These are phyloP conservation scores for Penicillium vulpinum DNA, from an alignment of 2,329 filamentous ascomycete genomes.

Conservation along the genomic window DNA sequence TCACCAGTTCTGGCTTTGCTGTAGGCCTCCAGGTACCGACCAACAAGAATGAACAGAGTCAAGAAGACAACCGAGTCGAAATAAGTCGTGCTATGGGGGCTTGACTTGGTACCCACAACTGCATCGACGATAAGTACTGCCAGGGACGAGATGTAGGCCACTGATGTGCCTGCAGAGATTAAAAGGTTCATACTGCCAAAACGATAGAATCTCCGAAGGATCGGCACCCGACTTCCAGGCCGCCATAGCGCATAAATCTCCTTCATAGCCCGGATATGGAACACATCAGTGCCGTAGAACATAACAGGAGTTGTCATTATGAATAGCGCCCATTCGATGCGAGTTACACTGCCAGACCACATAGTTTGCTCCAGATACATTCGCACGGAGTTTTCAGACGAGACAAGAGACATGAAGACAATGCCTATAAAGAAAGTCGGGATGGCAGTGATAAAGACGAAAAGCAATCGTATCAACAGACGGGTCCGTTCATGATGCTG, in stretches of 20 bases:
- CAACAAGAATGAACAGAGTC: conserved; percentile 78
- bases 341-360: conserved; percentile 67
- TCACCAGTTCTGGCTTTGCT: conserved; percentile 89
- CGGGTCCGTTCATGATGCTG: conserved; percentile 68
- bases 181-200: conserved; percentile 97
- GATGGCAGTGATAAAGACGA: conserved; percentile 70
- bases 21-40: conserved; percentile 68
- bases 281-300: conserved; percentile 81
- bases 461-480: conserved; percentile 67
- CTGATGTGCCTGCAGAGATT: conserved; percentile 82
- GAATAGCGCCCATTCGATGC: conserved; percentile 76
- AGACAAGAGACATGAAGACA: conserved; percentile 82
- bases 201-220: conserved; percentile 77
- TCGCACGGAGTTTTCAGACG: conserved; percentile 58
- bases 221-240: conserved; percentile 68
- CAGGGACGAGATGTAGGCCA: conserved; percentile 82
- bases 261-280: conserved; percentile 76
- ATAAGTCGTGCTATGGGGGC: conserved; percentile 64
- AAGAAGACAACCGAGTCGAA: conserved; percentile 93
- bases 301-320: conserved; percentile 83
- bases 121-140: conserved; percentile 69
- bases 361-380: conserved; percentile 70
- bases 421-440: conserved; percentile 87
- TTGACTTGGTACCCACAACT: conserved; percentile 35
- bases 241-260: conserved; percentile 79